These are phyloP conservation scores for Colletotrichum sp. DNA, from an alignment of 2,329 filamentous ascomycete species.

Conservation along the genomic window DNA sequence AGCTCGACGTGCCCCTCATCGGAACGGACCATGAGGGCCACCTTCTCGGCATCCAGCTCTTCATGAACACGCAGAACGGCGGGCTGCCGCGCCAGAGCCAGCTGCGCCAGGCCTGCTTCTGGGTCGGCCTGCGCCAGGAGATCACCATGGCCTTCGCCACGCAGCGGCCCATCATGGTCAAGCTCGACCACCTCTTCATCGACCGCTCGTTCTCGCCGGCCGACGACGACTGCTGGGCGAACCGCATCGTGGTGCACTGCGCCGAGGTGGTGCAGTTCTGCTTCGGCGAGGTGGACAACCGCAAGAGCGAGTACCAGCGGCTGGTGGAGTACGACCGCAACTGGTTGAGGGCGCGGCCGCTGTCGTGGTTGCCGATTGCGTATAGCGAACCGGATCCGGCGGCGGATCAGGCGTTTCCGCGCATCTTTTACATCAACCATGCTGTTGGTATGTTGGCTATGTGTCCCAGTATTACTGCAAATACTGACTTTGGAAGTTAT, in stretches of 20 bases:
- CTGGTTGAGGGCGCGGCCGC: slow-evolving; percentile 52
- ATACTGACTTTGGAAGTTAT: too few species aligned
- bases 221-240: slow-evolving; percentile 61
- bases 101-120: slow-evolving; percentile 60
- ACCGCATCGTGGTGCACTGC: slow-evolving; percentile 65
- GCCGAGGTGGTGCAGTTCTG: slow-evolving; percentile 70
- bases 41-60: slow-evolving; percentile 48
- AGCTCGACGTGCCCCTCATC: slow-evolving; percentile 43
- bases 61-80: slow-evolving; percentile 43
- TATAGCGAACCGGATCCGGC: slow-evolving; percentile 37
- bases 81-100: slow-evolving; percentile 37
- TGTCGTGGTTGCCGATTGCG: slow-evolving; percentile 60
- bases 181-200: slow-evolving; percentile 53
- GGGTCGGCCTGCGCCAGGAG: slow-evolving; percentile 62
- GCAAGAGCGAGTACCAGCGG: slow-evolving; percentile 41
- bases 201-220: slow-evolving; percentile 53
- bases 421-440: slow-evolving; percentile 61
- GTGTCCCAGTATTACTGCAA: too few species aligned
- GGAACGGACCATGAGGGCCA: slow-evolving; percentile 52
- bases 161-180: slow-evolving; percentile 50
- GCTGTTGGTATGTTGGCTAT: slow-evolving; percentile 47
- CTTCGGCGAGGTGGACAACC: slow-evolving; percentile 48
- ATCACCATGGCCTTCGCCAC: slow-evolving; percentile 61
- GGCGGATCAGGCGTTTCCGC: slow-evolving; percentile 54
- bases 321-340: slow-evolving; percentile 49